These are phyloP conservation scores for Aphanoascus verrucosus DNA, from an alignment of 2,329 filamentous ascomycete species.

Conservation along the genomic window DNA sequence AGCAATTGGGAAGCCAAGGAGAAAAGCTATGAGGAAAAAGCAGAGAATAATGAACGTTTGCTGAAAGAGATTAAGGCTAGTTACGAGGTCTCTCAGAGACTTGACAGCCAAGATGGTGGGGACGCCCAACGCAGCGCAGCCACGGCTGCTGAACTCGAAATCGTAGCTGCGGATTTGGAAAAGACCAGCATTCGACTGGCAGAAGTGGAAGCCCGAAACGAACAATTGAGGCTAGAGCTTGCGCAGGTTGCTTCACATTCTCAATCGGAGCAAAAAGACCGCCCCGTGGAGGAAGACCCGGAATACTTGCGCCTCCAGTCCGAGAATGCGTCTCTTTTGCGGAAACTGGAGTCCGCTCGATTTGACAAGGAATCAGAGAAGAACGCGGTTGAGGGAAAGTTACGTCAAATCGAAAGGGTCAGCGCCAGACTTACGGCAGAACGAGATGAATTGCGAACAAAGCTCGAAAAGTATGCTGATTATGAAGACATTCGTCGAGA, in stretches of 20 bases:
- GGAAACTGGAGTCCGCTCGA: constrained; percentile 72
- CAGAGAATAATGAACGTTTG: constrained; percentile 84
- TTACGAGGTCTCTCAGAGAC: constrained; percentile 87
- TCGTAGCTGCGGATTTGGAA: constrained; percentile 84
- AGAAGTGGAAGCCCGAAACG: constrained; percentile 86
- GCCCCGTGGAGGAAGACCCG: constrained; percentile 75
- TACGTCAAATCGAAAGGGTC: constrained; percentile 72
- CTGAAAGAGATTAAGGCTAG: constrained; percentile 92
- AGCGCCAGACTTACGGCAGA: constrained; percentile 64
- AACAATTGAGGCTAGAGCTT: constrained; percentile 80
- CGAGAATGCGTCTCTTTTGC: constrained; percentile 83
- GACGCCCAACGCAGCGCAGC: constrained; percentile 53
- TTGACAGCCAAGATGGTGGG: constrained; percentile 59
- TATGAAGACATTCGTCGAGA: constrained; percentile 96
- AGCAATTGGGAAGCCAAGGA: constrained; percentile 96
- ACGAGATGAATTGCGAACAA: constrained; percentile 65
- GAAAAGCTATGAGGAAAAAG: constrained; percentile 78
- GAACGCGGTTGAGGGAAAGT: constrained; percentile 61
- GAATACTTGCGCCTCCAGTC: constrained; percentile 76
- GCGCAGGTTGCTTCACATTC: constrained; percentile 74
- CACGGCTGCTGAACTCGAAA: constrained; percentile 81
- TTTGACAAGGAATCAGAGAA: constrained; percentile 76
- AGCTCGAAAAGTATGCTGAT: constrained; percentile 80
- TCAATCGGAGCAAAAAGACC: constrained; percentile 46
- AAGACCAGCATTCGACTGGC: constrained; percentile 76